Conservation (phyloP, 2,329 filamentous ascomycete genomes). For the Aspergillus sp. region DNA sequence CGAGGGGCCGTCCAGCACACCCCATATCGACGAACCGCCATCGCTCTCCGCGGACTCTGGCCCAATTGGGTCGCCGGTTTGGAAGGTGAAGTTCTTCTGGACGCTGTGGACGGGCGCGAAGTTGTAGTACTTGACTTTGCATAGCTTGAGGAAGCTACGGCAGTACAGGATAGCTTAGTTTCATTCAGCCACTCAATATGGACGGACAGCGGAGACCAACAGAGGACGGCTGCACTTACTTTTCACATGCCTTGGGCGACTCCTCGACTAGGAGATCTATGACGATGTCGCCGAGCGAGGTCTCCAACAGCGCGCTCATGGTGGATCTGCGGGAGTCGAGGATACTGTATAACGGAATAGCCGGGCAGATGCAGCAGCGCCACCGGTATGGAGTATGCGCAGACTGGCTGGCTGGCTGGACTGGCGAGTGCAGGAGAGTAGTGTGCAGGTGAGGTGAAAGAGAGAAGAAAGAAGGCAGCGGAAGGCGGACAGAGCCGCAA, state of each 20-base stretch:
- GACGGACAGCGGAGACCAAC: constrained; percentile 2
- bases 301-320: constrained; percentile 94
- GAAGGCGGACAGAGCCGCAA: too few relatives aligned
- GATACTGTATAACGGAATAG: constrained; percentile 3
- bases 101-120: constrained; percentile 86
- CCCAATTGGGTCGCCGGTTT: constrained; percentile 88
- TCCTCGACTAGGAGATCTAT: constrained; percentile 86
- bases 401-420: too few relatives aligned
- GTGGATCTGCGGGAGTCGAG: constrained; percentile 10
- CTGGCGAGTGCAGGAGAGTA: too few relatives aligned
- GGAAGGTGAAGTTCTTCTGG: constrained; percentile 92
- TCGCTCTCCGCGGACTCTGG: constrained; percentile 76
- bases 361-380: too few relatives aligned
- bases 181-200: constrained; percentile 43
- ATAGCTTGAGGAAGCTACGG: constrained; percentile 87
- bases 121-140: constrained; percentile 99
- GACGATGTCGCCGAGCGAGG: constrained; percentile 85
- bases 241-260: constrained; percentile 86
- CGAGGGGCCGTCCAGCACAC: constrained; percentile 58
- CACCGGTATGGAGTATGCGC: too few relatives aligned
- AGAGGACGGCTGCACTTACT: constrained; percentile 51
- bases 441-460: too few relatives aligned
- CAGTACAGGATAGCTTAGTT: constrained; percentile 41
- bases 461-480: too few relatives aligned
- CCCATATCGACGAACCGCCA: constrained; percentile 91